Evolutionary conservation across 2,329 filamentous ascomycete genomes (phyloP), one percentile per base, ranked within the genome.

Genomic region (Penicillium verrucosum): DNA sequence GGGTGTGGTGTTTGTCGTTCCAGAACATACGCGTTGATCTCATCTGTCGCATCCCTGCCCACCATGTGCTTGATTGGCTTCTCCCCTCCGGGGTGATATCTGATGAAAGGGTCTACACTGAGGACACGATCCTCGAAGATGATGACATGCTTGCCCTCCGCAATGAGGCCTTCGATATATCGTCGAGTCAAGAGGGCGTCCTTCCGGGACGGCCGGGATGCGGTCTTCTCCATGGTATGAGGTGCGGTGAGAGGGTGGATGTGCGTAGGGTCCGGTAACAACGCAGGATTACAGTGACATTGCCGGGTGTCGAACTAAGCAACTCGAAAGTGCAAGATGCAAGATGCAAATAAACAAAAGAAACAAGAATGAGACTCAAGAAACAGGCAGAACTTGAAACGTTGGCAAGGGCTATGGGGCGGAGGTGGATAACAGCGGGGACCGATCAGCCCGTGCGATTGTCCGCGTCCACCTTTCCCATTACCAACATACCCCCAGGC

Each of bases 21-120:
- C 42, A 54, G 54, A 58, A 80, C 88, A 49, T 82, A 97, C 90
- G 88, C 90, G 73, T 88, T 90, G 60, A 97, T 87, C 76, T 97
- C 94, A 73, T 97, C 92, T 11, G 93, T 97, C 49, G 91, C 93
- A 84, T 96, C 92, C 75, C 89, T 85, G 60, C 92, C 92, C 59
- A 97, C 85, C 91, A 97, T 94, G 71, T 99, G 94, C 71, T 85
- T 80, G 62, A 99, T 95, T 53, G 93, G 85, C 76, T 92, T 94
- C 67, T 93, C 87, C 65, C 94, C 94, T 56, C 94, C 94, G 12
- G 94, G 94, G 69, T 97, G 94, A 69, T 89, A 97, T 51, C 85
- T 85, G 51, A 95, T 78, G 90, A 92, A 99, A 38, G 88, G 82
- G 73, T 97, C 93, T 32, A 91, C 86, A 77, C 92, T 96, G 64